Base-by-base conservation (phyloP, 164 flowering plant genomes). In the Taxillus chinensis region DNA sequence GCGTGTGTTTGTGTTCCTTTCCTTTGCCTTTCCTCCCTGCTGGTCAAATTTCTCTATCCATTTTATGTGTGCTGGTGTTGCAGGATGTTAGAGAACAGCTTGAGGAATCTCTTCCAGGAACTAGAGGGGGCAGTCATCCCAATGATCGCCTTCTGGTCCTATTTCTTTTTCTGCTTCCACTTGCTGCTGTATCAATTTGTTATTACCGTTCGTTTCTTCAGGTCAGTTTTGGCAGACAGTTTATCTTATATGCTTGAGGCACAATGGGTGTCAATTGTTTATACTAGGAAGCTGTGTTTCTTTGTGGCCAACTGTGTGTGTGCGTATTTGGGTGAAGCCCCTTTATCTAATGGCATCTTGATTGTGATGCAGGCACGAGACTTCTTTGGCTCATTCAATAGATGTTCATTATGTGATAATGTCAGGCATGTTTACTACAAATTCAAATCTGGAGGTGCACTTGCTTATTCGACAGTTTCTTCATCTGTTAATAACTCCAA, bases 71-170 rank as follows among this genome's bases (percentile, higher is more conserved):
- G 39, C 40, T 73, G 62, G 70, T 80, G 65, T 56, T 78, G 74
- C 81, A 93, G 99, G 78, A 74, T 70, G 86, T 81, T 11, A 87
- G 99, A 75, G 85, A 66, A 73, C 73, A 69, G 62, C 90, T 93
- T 64, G 75, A 77, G 49, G 99, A 82, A 62, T 68, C 96, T 52
- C 91, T 93, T 65, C 96, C 99, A 45, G 99, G 99, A 74, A 90
- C 99, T 61, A 81, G 83, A 69, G 95, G 97, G 57, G 99, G 99
- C 14, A 77, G 71, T 69, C 82, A 84, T 68, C 90, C 93, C n/a
- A 73, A 67, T 17, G 93, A 90, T 48, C 70, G 70, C 55, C 61
- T 84, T 63, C 53, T 80, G 37, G 83, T 90, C 73, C 86, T 78
- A 45, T 50, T 84, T 69, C 87, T 93, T 52, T 75, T 80, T 69